These are phyloP conservation scores for Lanmaoa rubissima DNA, from an alignment of 768 basidiomycete species.

Conservation along the genomic window DNA sequence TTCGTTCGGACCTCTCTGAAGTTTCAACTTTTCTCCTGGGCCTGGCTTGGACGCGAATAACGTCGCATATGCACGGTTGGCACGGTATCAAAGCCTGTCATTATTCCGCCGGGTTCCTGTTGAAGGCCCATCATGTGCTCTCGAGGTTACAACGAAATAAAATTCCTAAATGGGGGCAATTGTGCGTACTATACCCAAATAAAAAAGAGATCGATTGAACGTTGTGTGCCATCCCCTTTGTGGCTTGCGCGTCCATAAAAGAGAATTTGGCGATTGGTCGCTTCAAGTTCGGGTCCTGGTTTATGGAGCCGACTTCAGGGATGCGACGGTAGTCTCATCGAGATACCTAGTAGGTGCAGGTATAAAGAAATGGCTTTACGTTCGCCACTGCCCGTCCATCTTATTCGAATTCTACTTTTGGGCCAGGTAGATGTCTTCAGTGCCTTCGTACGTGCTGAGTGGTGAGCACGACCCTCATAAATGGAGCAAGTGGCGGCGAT, in stretches of 20 bases:
- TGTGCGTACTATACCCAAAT: no score
- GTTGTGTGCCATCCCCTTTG: not conserved
- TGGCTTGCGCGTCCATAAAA: not conserved
- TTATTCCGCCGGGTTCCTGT: not conserved
- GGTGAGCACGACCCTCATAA: slow-evolving; percentile 26
- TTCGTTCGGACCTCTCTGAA: not conserved
- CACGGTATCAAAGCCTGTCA: not conserved
- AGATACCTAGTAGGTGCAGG: not conserved
- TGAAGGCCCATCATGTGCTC: not conserved
- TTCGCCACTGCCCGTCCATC: not conserved
- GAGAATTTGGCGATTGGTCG: slow-evolving; percentile 23
- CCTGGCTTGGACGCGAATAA: not conserved
- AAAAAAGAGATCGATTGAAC: no score
- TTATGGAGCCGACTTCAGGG: not conserved
- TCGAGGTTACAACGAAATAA: no score
- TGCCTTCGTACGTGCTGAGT: slow-evolving; percentile 15
- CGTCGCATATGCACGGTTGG: not conserved
- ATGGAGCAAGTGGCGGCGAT: slow-evolving; percentile 30
- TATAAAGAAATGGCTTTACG: slow-evolving; percentile 15
- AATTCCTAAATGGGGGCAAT: no score
- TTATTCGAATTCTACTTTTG: not conserved
- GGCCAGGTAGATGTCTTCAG: slow-evolving; percentile 18
- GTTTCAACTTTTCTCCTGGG: not conserved
- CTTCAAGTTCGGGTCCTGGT: not conserved
- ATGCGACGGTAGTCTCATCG: not conserved